Evolutionary conservation across 257 asterid species (phyloP).

Genomic region (Primulina tabacum): DNA sequence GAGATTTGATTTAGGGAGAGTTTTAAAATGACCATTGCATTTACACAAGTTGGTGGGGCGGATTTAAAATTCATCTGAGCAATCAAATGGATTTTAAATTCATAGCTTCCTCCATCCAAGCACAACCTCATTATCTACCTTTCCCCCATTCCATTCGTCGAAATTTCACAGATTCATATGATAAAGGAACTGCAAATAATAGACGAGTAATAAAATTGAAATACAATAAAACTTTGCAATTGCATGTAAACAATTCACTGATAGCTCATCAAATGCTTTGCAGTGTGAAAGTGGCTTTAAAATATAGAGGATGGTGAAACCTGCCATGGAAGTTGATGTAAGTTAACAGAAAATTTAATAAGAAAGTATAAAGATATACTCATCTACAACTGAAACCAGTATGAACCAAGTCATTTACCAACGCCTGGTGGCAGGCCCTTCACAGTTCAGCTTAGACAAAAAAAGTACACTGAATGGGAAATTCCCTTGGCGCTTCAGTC

Average conservation of each 20-base stretch:
- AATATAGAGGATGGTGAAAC: conserved; percentile 2
- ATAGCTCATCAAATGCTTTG: not conserved
- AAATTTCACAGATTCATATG: not conserved
- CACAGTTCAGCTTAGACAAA: not conserved
- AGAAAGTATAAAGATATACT: not conserved
- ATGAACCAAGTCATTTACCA: not conserved
- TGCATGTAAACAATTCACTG: not conserved
- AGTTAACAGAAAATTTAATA: not conserved
- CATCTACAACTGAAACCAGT: not conserved
- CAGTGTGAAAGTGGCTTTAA: not conserved
- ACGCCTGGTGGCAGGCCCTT: not conserved
- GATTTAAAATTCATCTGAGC: too few relatives aligned
- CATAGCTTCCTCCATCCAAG: too few relatives aligned
- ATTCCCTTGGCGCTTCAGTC: not conserved
- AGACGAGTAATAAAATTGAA: not conserved
- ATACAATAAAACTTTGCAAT: not conserved
- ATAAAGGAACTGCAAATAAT: not conserved
- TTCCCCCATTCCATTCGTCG: not conserved
- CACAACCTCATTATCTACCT: not conserved
- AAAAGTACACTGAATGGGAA: not conserved
- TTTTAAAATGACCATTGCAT: too few relatives aligned
- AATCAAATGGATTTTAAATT: too few relatives aligned
- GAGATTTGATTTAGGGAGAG: too few relatives aligned
- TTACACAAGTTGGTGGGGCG: too few relatives aligned
- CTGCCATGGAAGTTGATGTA: not conserved